A percentile compares a stretch with the other conserved stretches of the same genome.
phyloP scores from a whole-genome alignment of 495 filamentous ascomycete species.

The Trichocladium uniseriatum region DNA sequence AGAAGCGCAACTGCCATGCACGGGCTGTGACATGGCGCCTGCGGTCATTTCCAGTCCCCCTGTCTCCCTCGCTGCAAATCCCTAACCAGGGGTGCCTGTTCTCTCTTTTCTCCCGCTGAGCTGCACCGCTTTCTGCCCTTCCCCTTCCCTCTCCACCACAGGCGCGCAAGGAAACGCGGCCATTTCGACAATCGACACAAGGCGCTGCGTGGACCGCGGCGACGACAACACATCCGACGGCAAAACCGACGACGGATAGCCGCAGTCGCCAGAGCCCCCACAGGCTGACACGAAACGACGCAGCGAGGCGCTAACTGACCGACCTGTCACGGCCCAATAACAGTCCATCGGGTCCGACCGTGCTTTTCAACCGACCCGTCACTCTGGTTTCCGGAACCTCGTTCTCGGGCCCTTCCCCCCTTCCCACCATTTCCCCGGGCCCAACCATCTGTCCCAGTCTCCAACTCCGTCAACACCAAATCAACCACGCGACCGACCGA shows the following conservation, averaged over 20 bases:
- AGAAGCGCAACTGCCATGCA: conserved; percentile 20
- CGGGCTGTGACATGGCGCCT: conserved; percentile 17
- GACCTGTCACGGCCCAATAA: conserved; percentile 18
- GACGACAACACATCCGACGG: too few species aligned
- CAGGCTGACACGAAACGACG: conserved; percentile 18
- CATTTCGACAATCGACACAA: too few species aligned
- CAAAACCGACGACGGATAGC: conserved; percentile 1
- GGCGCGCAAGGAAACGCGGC: not conserved
- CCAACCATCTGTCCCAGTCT: conserved; percentile 4
- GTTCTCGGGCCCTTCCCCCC: conserved; percentile 14
- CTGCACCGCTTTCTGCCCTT: not conserved
- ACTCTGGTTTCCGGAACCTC: conserved; percentile 28
- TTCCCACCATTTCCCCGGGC: conserved; percentile 3
- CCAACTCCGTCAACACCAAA: not conserved
- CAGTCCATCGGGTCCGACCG: conserved; percentile 17
- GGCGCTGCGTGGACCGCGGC: too few species aligned
- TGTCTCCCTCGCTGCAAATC: conserved; percentile 3
- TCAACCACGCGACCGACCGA: too few species aligned
- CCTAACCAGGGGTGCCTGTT: conserved; percentile 1
- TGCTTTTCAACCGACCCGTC: conserved; percentile 21
- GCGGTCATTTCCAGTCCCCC: conserved; percentile 22
- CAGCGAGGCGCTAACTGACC: conserved; percentile 8
- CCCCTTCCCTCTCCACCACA: not conserved
- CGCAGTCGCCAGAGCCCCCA: not conserved
- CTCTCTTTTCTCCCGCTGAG: not conserved